A percentile compares a stretch with the other conserved stretches of the same genome.
These are phyloP conservation scores for Aphanomyces euteiches DNA, from an alignment of 352 stramenopile species.

Conservation along the genomic window DNA sequence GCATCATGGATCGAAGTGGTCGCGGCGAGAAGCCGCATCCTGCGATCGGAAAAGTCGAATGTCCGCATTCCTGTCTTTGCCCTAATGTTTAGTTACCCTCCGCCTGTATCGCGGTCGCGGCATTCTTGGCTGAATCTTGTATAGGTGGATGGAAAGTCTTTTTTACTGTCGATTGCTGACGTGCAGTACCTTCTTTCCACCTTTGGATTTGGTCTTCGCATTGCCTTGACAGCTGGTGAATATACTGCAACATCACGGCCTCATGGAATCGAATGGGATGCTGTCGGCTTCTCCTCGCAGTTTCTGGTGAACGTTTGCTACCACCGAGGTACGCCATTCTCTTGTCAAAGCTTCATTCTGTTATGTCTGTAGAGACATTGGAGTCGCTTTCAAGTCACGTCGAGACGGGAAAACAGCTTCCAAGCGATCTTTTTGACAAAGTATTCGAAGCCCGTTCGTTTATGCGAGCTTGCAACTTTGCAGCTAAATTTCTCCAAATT, in stretches of 20 bases:
- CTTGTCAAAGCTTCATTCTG: neutral
- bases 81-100: no score
- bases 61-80: no score
- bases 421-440: slow-evolving; percentile 94
- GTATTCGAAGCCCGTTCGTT: slow-evolving; percentile 93
- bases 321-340: slow-evolving; percentile 46
- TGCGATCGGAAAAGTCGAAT: no score
- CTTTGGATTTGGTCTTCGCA: slow-evolving; percentile 96
- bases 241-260: slow-evolving; percentile 95
- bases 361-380: neutral
- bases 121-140: no score
- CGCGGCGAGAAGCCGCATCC: no score
- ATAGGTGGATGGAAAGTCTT: slow-evolving; percentile 88
- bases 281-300: slow-evolving; percentile 95
- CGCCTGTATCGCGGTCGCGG: no score
- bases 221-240: slow-evolving; percentile 96
- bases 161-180: slow-evolving; percentile 97
- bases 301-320: slow-evolving; percentile 99
- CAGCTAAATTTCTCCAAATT: neutral
- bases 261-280: slow-evolving; percentile 98
- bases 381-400: slow-evolving; percentile 71
- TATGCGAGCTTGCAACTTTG: slow-evolving; percentile 51
- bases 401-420: slow-evolving; percentile 86
- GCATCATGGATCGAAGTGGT: slow-evolving; percentile 96
- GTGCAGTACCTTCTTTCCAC: slow-evolving; percentile 96